Evolutionary conservation across 192 early-diverging fungal genomes (phyloP).

Genomic region (Dissophora ornata): DNA sequence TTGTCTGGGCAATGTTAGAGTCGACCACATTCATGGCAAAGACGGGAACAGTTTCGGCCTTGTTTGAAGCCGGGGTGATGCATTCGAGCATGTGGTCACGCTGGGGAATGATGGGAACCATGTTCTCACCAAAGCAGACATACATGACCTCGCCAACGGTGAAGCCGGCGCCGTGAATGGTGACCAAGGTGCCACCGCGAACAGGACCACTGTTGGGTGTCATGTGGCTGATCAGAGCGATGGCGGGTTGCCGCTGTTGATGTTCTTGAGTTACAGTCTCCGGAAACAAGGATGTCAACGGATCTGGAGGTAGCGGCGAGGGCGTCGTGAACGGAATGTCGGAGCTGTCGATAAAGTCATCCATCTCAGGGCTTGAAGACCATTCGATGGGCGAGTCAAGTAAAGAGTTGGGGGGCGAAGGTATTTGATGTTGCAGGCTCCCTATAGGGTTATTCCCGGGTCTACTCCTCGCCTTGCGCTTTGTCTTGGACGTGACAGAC

Average conservation of each 20-base stretch:
- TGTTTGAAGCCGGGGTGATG: slow-evolving; percentile 44
- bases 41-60: slow-evolving; percentile 47
- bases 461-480: slow-evolving; percentile 26
- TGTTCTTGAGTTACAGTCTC: slow-evolving; percentile 21
- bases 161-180: slow-evolving; percentile 46
- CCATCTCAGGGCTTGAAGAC: slow-evolving; percentile 40
- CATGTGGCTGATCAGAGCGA: slow-evolving; percentile 40
- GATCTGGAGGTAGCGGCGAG: slow-evolving; percentile 51
- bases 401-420: slow-evolving; percentile 40
- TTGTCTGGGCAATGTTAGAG: slow-evolving; percentile 32
- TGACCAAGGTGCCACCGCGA: slow-evolving; percentile 48
- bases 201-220: slow-evolving; percentile 47
- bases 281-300: slow-evolving; percentile 48
- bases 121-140: slow-evolving; percentile 48
- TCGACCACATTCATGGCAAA: slow-evolving; percentile 44
- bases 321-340: slow-evolving; percentile 48
- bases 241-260: slow-evolving; percentile 17
- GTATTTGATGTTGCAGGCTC: slow-evolving; percentile 36
- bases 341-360: slow-evolving; percentile 47
- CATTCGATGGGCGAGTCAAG: slow-evolving; percentile 44
- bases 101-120: slow-evolving; percentile 47
- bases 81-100: slow-evolving; percentile 55
- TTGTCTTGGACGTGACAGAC: slow-evolving; percentile 40
- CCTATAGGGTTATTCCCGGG: slow-evolving; percentile 37
- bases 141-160: slow-evolving; percentile 45